Evolutionary conservation across 2,329 filamentous ascomycete genomes (phyloP), one percentile per base, ranked within the genome.

Genomic region (Calonectria ilicicola): DNA sequence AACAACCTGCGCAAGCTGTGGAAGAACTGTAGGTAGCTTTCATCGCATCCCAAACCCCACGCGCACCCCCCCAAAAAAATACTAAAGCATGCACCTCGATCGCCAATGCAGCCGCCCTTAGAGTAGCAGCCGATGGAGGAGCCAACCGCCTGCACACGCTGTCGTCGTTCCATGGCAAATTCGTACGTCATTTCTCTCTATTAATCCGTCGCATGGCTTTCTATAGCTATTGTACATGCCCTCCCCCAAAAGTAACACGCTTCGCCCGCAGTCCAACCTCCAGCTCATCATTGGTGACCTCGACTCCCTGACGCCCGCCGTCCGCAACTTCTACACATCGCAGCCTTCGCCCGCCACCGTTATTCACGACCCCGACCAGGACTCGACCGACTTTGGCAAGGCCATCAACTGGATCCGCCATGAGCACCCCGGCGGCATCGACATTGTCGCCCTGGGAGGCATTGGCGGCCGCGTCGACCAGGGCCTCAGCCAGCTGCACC

Each of bases 401-500:
- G 94, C 92, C 78, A 90, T 93, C 77, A 87, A 83, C 76, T 93
- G 89, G 84, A 88, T 92, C 74, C 89, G 89, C 60, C 77, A 79
- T 3, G 77, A 82, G 32, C 73, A 82, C 49, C 72, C 84, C 6
- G 35, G 74, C 26, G 76, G 80, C 1, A 81, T 89, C 63, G 89
- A 96, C 79, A 91, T 98, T n/a, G 87, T 98, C 15, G 92, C 94
- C 44, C 85, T 98, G 8, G 96, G 96, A 47, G 95, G 96, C 2
- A 89, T 98, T 0, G 95, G 95, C 51, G 97, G 97, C 8, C 92
- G 97, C 35, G 94, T 98, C 19, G 97, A 99, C 83, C 97, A 99
- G 82, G 96, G 93, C 2, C 89, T 99, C 60, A 95, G 95, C 70
- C 92, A 98, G 79, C 89, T 99, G 65, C 95, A 98, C 82, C 94